phyloP scores from a whole-genome alignment of 2,329 filamentous ascomycete species.

The Colletotrichum neosansevieriae region DNA sequence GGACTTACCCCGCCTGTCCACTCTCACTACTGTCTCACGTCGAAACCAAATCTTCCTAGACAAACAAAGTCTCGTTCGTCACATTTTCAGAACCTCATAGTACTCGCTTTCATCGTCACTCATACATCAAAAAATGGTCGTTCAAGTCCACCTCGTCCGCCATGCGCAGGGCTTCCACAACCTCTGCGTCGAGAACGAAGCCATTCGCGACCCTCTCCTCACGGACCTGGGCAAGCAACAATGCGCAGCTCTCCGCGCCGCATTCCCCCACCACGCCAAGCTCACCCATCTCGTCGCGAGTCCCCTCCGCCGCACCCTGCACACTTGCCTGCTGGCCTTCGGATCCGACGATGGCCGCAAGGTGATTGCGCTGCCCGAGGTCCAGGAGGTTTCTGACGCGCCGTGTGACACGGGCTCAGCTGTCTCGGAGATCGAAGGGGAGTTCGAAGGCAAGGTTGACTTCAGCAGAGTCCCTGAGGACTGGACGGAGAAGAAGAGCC shows the following conservation, averaged over 20 bases:
- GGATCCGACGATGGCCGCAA: slow-evolving; percentile 57
- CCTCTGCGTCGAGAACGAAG: slow-evolving; percentile 75
- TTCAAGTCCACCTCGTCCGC: slow-evolving; percentile 75
- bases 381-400: slow-evolving; percentile 82
- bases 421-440: slow-evolving; percentile 63
- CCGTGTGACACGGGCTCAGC: slow-evolving; percentile 82
- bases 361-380: slow-evolving; percentile 77
- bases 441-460: slow-evolving; percentile 76
- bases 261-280: slow-evolving; percentile 73
- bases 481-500: slow-evolving; percentile 78
- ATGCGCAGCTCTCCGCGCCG: slow-evolving; percentile 71
- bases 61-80: not conserved
- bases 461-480: slow-evolving; percentile 68
- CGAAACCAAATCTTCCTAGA: not conserved
- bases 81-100: not conserved
- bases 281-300: slow-evolving; percentile 82
- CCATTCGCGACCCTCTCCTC: slow-evolving; percentile 80
- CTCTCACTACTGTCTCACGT: not conserved
- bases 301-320: slow-evolving; percentile 83
- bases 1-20: slow-evolving; percentile 3
- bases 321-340: slow-evolving; percentile 81
- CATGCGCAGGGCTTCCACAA: slow-evolving; percentile 88
- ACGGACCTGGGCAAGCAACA: slow-evolving; percentile 82
- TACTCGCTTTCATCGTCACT: not conserved
- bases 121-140: slow-evolving; percentile 55